phyloP scores from a whole-genome alignment of 345 rosid species.

The Capsella bursapastoris region DNA sequence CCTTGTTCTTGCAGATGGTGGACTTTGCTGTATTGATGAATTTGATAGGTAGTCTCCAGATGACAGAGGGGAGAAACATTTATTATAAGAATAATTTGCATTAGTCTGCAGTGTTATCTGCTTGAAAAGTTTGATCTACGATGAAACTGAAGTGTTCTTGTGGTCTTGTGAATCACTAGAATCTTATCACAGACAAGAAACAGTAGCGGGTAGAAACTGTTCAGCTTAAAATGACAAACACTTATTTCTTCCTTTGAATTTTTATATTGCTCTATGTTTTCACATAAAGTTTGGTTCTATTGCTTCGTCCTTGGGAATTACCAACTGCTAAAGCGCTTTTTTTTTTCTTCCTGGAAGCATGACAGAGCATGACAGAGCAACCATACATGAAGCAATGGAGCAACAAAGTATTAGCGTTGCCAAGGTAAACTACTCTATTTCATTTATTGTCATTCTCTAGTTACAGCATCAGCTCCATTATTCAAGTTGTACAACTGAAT shows the following conservation, averaged over 20 bases:
- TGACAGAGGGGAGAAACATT: neutral
- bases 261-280: neutral
- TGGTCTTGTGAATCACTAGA: neutral
- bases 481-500: slow-evolving; percentile 22
- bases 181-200: slow-evolving; percentile 2
- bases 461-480: slow-evolving; percentile 18
- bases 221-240: neutral
- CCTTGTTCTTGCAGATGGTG: slow-evolving; percentile 98
- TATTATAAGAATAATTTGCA: slow-evolving; percentile 4
- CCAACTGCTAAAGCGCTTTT: neutral
- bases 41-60: slow-evolving; percentile 73
- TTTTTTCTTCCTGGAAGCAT: slow-evolving; percentile 55
- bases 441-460: neutral
- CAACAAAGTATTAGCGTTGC: slow-evolving; percentile 98
- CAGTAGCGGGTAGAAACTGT: neutral
- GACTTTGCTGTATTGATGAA: slow-evolving; percentile 97
- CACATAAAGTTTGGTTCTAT: neutral
- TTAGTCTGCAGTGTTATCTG: neutral
- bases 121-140: neutral
- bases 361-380: slow-evolving; percentile 98
- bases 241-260: slow-evolving; percentile 6
- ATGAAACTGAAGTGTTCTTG: slow-evolving; percentile 7
- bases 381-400: slow-evolving; percentile 99
- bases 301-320: slow-evolving; percentile 11
- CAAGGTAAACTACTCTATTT: slow-evolving; percentile 59